Percentiles rank a stretch among this genome's conserved stretches.
phyloP scores from a whole-genome alignment of 78 protist species.

The Neovahlkampfia damariscottae region DNA sequence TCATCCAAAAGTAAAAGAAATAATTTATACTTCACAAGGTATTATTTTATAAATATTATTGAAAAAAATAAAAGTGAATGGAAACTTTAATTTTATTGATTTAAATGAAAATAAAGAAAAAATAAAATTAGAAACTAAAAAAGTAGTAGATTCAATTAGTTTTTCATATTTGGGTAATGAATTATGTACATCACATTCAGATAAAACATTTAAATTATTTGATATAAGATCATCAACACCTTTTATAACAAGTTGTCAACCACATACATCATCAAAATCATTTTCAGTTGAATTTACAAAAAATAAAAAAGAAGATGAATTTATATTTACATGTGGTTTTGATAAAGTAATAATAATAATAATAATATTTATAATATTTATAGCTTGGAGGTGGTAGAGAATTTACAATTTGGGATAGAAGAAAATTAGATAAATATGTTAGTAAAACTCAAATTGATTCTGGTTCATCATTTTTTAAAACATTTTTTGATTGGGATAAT shows the following conservation, averaged over 20 bases:
- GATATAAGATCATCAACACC: constrained; percentile 3
- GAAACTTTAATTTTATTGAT: too few relatives aligned
- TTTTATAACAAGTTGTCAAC: too few relatives aligned
- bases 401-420: constrained; percentile 53
- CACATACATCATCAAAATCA: too few relatives aligned
- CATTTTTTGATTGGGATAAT: constrained; percentile 82
- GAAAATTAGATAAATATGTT: constrained; percentile 40
- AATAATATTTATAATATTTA: not conserved
- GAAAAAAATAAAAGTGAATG: too few relatives aligned
- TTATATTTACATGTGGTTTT: not conserved
- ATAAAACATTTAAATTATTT: not conserved
- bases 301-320: not conserved
- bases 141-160: not conserved
- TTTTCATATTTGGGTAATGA: not conserved
- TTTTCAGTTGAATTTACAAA: too few relatives aligned
- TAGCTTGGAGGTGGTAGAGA: constrained; percentile 14
- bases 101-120: too few relatives aligned
- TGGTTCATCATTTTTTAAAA: constrained; percentile 73
- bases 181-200: not conserved
- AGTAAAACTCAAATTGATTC: constrained; percentile 44
- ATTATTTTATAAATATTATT: too few relatives aligned
- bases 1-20: not conserved
- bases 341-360: not conserved
- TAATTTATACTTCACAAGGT: not conserved
- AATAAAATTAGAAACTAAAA: not conserved